Evolutionary conservation across 2,329 filamentous ascomycete species (phyloP).

Genomic region (Pseudogymnoascus sp.): DNA sequence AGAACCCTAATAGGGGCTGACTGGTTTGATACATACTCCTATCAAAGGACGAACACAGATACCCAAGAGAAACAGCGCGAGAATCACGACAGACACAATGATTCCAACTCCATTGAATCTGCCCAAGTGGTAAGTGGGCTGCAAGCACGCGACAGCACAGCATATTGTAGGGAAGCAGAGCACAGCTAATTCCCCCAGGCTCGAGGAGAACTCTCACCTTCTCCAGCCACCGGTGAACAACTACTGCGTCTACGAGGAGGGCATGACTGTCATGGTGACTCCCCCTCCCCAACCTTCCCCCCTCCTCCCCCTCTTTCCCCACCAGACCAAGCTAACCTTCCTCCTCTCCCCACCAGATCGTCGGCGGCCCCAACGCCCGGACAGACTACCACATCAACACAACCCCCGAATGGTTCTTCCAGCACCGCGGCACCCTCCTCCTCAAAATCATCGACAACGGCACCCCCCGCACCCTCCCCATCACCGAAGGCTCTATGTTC

Average conservation of each 20-base stretch:
- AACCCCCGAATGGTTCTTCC: conserved; percentile 97
- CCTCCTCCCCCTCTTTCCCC: background rate
- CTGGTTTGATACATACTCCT: background rate
- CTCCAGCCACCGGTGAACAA: conserved; percentile 94
- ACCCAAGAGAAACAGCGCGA: background rate
- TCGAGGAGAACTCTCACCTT: conserved; percentile 83
- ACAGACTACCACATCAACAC: conserved; percentile 98
- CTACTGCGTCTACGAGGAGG: conserved; percentile 87
- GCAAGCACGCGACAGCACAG: background rate
- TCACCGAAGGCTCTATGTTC: conserved; percentile 90
- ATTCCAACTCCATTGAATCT: background rate
- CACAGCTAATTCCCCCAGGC: conserved; percentile 44
- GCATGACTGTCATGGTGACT: conserved; percentile 69
- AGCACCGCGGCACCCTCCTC: conserved; percentile 86
- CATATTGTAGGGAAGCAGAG: background rate
- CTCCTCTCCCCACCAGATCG: conserved; percentile 54
- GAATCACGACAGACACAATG: background rate
- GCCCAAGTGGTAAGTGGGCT: background rate
- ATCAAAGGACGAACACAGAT: background rate
- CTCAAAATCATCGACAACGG: conserved; percentile 77
- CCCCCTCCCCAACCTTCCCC: conserved; percentile 16
- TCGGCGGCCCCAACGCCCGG: conserved; percentile 89
- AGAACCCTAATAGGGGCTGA: background rate
- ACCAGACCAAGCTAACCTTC: background rate
- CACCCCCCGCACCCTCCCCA: conserved; percentile 74